A percentile compares a stretch with the other conserved stretches of the same genome.
These are phyloP conservation scores for Hypomyces perniciosus DNA, from an alignment of 2,329 filamentous ascomycete species.

Conservation along the genomic window DNA sequence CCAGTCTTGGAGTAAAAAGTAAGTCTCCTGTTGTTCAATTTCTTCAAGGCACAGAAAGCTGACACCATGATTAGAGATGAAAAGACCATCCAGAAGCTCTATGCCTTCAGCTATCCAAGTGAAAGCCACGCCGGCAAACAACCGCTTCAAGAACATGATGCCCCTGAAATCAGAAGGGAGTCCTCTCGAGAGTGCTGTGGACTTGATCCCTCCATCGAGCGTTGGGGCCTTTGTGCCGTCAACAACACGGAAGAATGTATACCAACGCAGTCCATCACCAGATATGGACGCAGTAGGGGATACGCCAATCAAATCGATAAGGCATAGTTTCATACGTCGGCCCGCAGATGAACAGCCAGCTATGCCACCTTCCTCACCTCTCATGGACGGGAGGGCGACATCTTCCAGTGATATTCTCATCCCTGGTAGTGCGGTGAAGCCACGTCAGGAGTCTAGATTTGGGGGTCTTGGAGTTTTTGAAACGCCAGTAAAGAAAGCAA, in stretches of 20 bases:
- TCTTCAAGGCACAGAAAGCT: not conserved
- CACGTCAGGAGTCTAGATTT: slow-evolving; percentile 7
- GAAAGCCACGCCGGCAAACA: slow-evolving; percentile 52
- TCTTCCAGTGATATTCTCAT: slow-evolving; percentile 14
- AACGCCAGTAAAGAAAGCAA: slow-evolving; percentile 35
- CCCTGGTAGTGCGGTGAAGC: slow-evolving; percentile 13
- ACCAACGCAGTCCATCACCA: slow-evolving; percentile 25
- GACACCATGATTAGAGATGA: not conserved
- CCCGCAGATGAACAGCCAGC: slow-evolving; percentile 21
- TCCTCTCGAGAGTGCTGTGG: slow-evolving; percentile 20
- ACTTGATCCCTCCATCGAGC: slow-evolving; percentile 33
- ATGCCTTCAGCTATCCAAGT: slow-evolving; percentile 39
- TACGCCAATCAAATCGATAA: slow-evolving; percentile 25
- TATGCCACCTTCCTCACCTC: slow-evolving; percentile 32
- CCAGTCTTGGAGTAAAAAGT: slow-evolving; percentile 43
- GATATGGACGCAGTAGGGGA: slow-evolving; percentile 24
- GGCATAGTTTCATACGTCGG: slow-evolving; percentile 25
- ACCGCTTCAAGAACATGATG: slow-evolving; percentile 48
- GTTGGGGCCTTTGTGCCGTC: slow-evolving; percentile 35
- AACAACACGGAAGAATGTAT: slow-evolving; percentile 31
- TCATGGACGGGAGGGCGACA: slow-evolving; percentile 21
- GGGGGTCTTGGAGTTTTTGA: slow-evolving; percentile 24
- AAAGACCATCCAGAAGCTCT: slow-evolving; percentile 31
- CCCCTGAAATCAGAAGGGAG: slow-evolving; percentile 23
- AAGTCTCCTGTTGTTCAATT: slow-evolving; percentile 22